Conservation (phyloP, 2,329 filamentous ascomycete species). For the Penicillium verrucosum region DNA sequence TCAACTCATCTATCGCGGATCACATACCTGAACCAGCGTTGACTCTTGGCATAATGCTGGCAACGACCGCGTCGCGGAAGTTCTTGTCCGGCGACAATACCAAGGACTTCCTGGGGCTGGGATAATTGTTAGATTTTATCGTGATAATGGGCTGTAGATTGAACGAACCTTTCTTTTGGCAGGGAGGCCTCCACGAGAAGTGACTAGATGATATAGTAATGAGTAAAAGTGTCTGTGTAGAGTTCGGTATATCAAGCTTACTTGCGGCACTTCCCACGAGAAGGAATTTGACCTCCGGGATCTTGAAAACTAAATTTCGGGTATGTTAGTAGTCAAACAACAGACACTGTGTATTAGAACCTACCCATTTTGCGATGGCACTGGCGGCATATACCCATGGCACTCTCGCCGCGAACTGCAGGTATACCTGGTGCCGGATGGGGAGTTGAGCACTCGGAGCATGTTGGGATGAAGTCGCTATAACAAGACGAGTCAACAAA, state of each 20-base stretch:
- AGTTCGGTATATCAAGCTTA: constrained; percentile 23
- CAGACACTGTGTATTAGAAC: constrained; percentile 10
- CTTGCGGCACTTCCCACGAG: constrained; percentile 60
- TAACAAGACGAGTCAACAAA: constrained; percentile 4
- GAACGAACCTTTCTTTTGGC: constrained; percentile 38
- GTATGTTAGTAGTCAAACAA: not conserved
- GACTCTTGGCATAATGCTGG: constrained; percentile 53
- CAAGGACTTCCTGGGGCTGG: constrained; percentile 51
- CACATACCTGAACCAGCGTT: constrained; percentile 54
- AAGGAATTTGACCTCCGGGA: constrained; percentile 75
- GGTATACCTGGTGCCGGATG: constrained; percentile 62
- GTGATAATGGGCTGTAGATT: not conserved
- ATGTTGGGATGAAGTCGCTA: constrained; percentile 76
- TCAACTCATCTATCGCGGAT: not conserved
- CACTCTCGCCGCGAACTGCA: constrained; percentile 69
- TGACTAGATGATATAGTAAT: constrained; percentile 18
- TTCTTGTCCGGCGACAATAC: constrained; percentile 54
- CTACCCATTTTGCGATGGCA: constrained; percentile 74
- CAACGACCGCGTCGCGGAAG: constrained; percentile 54
- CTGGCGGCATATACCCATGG: constrained; percentile 71
- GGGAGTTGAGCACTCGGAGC: constrained; percentile 68
- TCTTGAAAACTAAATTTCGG: constrained; percentile 57
- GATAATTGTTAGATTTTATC: not conserved
- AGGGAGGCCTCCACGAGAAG: constrained; percentile 30
- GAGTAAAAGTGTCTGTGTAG: not conserved